These are phyloP conservation scores for Lachnellula hyalina DNA, from an alignment of 2,329 filamentous ascomycete species.

Conservation along the genomic window DNA sequence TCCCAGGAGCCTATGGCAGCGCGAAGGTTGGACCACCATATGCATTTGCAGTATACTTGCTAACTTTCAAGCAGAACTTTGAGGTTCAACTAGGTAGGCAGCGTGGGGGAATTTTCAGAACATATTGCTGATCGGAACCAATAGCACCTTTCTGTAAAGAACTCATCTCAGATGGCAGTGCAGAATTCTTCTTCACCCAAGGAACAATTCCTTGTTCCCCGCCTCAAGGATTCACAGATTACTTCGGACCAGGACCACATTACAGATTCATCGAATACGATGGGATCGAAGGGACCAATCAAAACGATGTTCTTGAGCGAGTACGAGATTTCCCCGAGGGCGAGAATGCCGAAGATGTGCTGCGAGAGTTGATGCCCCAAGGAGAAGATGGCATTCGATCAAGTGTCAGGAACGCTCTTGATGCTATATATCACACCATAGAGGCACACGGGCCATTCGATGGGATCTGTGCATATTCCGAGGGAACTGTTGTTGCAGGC, in stretches of 20 bases:
- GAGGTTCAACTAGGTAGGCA: constrained; percentile 45
- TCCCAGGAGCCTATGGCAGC: constrained; percentile 53
- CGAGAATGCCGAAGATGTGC: constrained; percentile 19
- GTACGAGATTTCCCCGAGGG: constrained; percentile 23
- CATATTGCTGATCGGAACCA: background rate
- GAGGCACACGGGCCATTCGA: constrained; percentile 42
- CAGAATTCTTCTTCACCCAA: constrained; percentile 47
- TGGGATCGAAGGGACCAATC: constrained; percentile 33
- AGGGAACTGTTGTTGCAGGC: constrained; percentile 50
- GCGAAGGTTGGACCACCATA: constrained; percentile 37
- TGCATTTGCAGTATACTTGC: background rate
- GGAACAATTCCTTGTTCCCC: constrained; percentile 43
- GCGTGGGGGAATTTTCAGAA: background rate
- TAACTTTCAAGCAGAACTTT: constrained; percentile 42
- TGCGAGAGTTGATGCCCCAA: constrained; percentile 19
- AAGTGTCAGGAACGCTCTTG: constrained; percentile 25
- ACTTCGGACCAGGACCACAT: constrained; percentile 33
- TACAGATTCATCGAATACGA: constrained; percentile 49
- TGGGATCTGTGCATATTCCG: constrained; percentile 54
- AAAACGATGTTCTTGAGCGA: constrained; percentile 22
- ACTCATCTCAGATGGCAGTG: constrained; percentile 38
- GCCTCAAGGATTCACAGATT: constrained; percentile 48
- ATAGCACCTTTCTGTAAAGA: constrained; percentile 44
- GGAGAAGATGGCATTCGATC: constrained; percentile 10
- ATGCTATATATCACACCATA: constrained; percentile 38